Conservation (phyloP, 129 eudicot species). For the Pittosporum tobira region DNA sequence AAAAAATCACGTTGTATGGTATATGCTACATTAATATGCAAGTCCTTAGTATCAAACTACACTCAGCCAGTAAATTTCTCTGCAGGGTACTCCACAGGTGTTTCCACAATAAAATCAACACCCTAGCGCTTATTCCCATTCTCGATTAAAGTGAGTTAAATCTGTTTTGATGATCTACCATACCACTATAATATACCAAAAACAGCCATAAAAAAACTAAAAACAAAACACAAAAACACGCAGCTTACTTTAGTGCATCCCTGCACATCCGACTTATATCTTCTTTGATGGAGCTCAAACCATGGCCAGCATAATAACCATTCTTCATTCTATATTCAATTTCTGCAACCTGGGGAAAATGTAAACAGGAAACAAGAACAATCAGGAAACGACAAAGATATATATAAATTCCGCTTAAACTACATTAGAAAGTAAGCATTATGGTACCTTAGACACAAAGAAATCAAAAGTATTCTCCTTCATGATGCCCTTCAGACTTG, state of each 20-base stretch:
- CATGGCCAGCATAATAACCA: conserved; percentile 88
- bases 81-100: neutral
- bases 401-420: neutral
- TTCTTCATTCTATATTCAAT: conserved; percentile 61
- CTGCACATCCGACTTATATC: conserved; percentile 89
- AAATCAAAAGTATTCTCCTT: conserved; percentile 67
- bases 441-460: conserved; percentile 72
- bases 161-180: neutral
- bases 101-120: neutral
- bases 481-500: conserved; percentile 70
- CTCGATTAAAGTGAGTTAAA: neutral
- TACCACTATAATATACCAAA: neutral
- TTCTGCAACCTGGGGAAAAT: conserved; percentile 59
- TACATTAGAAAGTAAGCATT: neutral
- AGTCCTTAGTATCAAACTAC: too few relatives aligned
- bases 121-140: neutral
- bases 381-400: neutral
- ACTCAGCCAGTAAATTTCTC: too few relatives aligned
- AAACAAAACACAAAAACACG: too few relatives aligned
- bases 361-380: neutral
- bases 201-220: neutral
- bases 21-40: too few relatives aligned
- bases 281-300: conserved; percentile 72
- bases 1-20: too few relatives aligned
- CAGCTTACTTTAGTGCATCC: conserved; percentile 72